Conservation (phyloP, 2,329 filamentous ascomycete species). For the Epichloe sylvatica region DNA sequence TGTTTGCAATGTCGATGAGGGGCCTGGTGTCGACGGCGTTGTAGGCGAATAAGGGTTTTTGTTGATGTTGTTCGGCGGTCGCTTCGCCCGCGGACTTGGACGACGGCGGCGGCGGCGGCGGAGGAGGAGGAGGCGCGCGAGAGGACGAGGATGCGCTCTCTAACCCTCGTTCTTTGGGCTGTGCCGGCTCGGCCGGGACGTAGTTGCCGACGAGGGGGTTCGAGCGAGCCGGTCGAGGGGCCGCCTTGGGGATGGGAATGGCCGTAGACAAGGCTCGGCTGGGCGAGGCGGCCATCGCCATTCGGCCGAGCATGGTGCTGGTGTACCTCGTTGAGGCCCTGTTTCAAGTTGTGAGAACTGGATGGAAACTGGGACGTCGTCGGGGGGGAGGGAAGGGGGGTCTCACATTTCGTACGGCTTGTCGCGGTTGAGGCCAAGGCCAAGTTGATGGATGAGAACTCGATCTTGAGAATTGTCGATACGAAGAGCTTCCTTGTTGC, state of each 20-base stretch:
- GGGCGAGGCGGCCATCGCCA: constrained; percentile 11
- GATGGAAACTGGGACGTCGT: neutral
- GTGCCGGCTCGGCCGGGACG: constrained; percentile 7
- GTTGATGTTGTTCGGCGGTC: neutral
- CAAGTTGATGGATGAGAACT: neutral
- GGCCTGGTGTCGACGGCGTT: constrained; percentile 9
- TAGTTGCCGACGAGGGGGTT: constrained; percentile 21
- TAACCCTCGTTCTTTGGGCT: neutral
- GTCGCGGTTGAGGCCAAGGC: neutral
- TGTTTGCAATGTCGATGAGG: constrained; percentile 20
- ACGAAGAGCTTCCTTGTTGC: neutral
- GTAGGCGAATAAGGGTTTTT: neutral
- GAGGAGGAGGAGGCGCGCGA: constrained; percentile 4
- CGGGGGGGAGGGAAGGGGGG: too few species aligned
- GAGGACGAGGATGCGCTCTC: neutral
- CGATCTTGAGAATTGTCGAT: too few species aligned
- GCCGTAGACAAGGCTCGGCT: constrained; percentile 19
- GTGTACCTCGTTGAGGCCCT: constrained; percentile 18
- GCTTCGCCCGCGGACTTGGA: neutral
- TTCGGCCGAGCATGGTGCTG: constrained; percentile 19
- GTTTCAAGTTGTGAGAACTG: neutral
- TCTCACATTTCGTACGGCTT: constrained; percentile 11
- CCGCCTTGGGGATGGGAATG: neutral
- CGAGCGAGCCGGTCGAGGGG: constrained; percentile 8
- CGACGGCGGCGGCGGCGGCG: constrained; percentile 7